phyloP scores from a whole-genome alignment of 179 eudicot genomes.

The Nepenthes alata region DNA sequence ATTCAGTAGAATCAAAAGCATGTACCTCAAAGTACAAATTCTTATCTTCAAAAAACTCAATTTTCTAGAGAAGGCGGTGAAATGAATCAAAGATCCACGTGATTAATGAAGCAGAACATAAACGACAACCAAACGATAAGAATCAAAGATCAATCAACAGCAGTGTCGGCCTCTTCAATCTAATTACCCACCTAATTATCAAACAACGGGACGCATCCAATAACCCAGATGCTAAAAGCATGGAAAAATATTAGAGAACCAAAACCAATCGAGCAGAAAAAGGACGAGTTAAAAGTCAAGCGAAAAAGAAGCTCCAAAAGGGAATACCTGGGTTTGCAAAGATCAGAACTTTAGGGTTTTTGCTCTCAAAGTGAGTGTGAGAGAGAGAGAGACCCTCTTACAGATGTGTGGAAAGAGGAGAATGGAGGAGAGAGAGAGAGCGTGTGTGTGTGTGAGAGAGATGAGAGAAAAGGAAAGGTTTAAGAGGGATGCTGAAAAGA shows the following conservation, averaged over 20 bases:
- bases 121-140: constrained; percentile 34
- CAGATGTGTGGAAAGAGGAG: constrained; percentile 17
- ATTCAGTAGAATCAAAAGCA: constrained; percentile 4
- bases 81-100: constrained; percentile 8
- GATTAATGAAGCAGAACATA: constrained; percentile 11
- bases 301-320: constrained; percentile 16
- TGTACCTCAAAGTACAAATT: constrained; percentile 7
- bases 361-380: constrained; percentile 10
- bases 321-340: constrained; percentile 37
- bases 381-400: constrained; percentile 5
- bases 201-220: constrained; percentile 25
- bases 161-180: constrained; percentile 27
- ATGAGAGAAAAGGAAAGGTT: constrained; percentile 3
- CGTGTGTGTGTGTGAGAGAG: constrained; percentile 4
- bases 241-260: constrained; percentile 12
- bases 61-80: constrained; percentile 5
- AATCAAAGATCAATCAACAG: background rate
- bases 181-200: constrained; percentile 24
- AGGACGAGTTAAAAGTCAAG: constrained; percentile 19
- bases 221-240: constrained; percentile 37
- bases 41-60: constrained; percentile 9
- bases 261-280: constrained; percentile 13
- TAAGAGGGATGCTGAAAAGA: too few species aligned
- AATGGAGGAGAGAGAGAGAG: background rate
- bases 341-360: constrained; percentile 52